These are phyloP conservation scores for Cubamyces sp. DNA, from an alignment of 768 basidiomycete genomes.

Conservation along the genomic window DNA sequence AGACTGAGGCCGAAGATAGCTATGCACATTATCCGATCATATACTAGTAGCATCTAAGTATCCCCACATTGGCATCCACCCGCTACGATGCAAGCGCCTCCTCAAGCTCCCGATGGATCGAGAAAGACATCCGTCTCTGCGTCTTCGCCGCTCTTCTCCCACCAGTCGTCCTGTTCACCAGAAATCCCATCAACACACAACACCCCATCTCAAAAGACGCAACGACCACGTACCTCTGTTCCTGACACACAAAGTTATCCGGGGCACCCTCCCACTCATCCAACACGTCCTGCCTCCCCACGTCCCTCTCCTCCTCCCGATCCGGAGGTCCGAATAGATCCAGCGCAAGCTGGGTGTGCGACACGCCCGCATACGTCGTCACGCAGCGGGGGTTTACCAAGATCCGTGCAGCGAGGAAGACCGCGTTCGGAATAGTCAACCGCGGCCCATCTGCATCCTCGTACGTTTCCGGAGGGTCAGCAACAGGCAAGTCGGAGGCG, in stretches of 20 bases:
- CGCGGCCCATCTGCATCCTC: slow-evolving; percentile 35
- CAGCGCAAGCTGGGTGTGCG: slow-evolving; percentile 92
- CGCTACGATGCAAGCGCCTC: slow-evolving; percentile 17
- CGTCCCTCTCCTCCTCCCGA: slow-evolving; percentile 44
- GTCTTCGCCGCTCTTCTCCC: slow-evolving; percentile 90
- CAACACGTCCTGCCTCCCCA: slow-evolving; percentile 74
- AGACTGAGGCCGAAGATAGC: no score
- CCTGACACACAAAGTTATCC: slow-evolving; percentile 97
- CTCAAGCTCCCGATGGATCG: slow-evolving; percentile 73
- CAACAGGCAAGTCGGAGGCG: slow-evolving; percentile 48
- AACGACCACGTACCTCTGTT: slow-evolving; percentile 65
- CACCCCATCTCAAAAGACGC: background rate
- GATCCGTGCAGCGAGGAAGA: slow-evolving; percentile 87
- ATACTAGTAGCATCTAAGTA: no score
- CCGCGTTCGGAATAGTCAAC: slow-evolving; percentile 82
- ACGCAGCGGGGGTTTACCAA: slow-evolving; percentile 96
- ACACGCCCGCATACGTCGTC: slow-evolving; percentile 97
- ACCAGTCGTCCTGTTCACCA: slow-evolving; percentile 67
- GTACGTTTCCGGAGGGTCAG: slow-evolving; percentile 41
- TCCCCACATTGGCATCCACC: no score
- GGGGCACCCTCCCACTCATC: slow-evolving; percentile 98
- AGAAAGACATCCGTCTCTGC: slow-evolving; percentile 82
- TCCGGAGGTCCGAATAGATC: slow-evolving; percentile 80
- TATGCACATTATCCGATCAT: no score
- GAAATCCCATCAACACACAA: slow-evolving; percentile 5